Base-by-base conservation (phyloP, 768 basidiomycete genomes). In the Kwoniella heveanensis region DNA sequence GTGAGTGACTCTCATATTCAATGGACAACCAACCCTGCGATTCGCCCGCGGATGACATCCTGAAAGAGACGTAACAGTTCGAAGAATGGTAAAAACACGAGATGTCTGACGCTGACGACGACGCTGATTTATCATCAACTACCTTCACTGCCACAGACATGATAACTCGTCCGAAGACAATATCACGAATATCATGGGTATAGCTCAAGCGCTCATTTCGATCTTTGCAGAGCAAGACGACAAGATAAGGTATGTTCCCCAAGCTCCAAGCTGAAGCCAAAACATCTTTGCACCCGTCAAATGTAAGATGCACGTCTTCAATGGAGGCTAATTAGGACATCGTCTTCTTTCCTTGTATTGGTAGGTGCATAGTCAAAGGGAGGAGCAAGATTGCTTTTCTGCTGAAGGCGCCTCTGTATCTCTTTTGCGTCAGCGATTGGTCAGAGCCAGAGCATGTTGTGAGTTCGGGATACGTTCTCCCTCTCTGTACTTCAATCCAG, bases 371-470 rank as follows among this genome's bases (percentile, higher is more conserved):
- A 66, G 90, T 90, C 70, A 87, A 90, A 54, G 92, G 92, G 27
- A 81, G 82, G n/a, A 86, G 87, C 5, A 85, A 88, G 54, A 95
- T 99, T 61, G 88, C 89, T 0, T 95, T 99, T 78, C 80, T 94
- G 7, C 83, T 94, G 53, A 87, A 92, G 29, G 77, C 90, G 6
- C 96, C 96, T 2, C 81, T 99, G 21, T 98, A 97, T 80, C 91
- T 94, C 73, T 92, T 88, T 27, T 94, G 90, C 66, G 88, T 87
- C 13, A 93, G 92, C 22, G 87, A 89, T 12, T 95, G 91, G 91
- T 90, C 90, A 13, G 96, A 98, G 80, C 95, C 96, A 0, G 96
- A 97, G 80, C 91, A 90, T 65, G 88, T 97, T 67, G 94, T 97
- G 82, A 81, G 91, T 57, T 4, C 55, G 10, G 15, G 19, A 47